phyloP scores from a whole-genome alignment of 345 rosid genomes.

The Gossypium sturtianum region DNA sequence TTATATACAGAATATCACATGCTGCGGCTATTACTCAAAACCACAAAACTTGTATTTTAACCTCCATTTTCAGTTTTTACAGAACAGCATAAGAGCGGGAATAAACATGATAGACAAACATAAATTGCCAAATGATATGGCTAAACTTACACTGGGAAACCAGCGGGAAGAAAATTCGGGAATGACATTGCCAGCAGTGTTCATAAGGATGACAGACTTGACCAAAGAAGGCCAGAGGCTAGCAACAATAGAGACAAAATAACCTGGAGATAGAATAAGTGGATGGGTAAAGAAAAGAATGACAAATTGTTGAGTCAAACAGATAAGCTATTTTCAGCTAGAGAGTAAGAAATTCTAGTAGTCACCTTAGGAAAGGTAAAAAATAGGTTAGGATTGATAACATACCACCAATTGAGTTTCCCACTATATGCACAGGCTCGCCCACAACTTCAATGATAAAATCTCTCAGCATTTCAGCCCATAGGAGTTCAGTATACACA shows the following conservation, averaged over 20 bases:
- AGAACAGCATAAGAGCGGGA: neutral
- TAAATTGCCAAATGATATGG: neutral
- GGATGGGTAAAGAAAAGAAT: conserved; percentile 5
- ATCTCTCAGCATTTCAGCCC: conserved; percentile 87
- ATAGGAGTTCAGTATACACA: conserved; percentile 73
- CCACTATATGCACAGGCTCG: conserved; percentile 77
- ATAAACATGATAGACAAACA: neutral
- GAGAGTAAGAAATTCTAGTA: neutral
- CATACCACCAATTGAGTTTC: conserved; percentile 89
- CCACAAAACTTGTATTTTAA: neutral
- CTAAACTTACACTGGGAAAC: conserved; percentile 41
- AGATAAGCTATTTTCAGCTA: neutral
- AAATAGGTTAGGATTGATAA: neutral
- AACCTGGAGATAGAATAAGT: conserved; percentile 42
- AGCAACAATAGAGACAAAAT: conserved; percentile 56
- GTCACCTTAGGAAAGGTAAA: neutral
- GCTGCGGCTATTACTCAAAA: neutral
- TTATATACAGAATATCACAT: neutral
- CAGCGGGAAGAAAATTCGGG: conserved; percentile 47
- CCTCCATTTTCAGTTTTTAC: neutral
- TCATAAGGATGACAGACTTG: conserved; percentile 62
- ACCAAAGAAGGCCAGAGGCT: conserved; percentile 65
- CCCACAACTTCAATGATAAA: conserved; percentile 68
- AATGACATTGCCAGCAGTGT: conserved; percentile 69
- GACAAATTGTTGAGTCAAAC: neutral